Conservation (phyloP, 805 yeast species). For the Vanderwaltozyma yarrowii region DNA sequence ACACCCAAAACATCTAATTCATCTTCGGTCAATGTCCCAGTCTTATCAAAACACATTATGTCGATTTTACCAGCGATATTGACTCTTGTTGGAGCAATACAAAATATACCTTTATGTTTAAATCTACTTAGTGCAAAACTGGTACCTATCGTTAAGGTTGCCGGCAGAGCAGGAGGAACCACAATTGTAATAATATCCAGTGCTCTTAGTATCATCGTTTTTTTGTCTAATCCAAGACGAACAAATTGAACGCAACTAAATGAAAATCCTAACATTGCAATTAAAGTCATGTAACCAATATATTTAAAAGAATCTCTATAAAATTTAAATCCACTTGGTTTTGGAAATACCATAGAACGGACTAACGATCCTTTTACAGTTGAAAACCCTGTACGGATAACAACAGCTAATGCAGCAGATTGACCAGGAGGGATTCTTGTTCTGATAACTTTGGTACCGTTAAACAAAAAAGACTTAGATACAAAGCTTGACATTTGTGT, state of each 20-base stretch:
- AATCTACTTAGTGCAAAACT: constrained; percentile 80
- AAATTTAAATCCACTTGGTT: constrained; percentile 86
- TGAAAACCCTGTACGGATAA: constrained; percentile 80
- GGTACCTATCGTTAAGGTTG: constrained; percentile 93
- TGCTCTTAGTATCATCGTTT: constrained; percentile 74
- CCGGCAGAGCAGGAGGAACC: constrained; percentile 98
- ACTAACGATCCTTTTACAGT: constrained; percentile 93
- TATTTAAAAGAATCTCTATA: constrained; percentile 92
- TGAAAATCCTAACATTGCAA: constrained; percentile 78
- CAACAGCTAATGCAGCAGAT: constrained; percentile 69
- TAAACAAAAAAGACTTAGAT: constrained; percentile 67
- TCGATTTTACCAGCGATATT: constrained; percentile 95
- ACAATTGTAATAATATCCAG: constrained; percentile 91
- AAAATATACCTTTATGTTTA: constrained; percentile 59
- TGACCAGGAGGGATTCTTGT: constrained; percentile 52
- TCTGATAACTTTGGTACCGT: constrained; percentile 83
- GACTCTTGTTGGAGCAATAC: constrained; percentile 90
- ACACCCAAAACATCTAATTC: constrained; percentile 81
- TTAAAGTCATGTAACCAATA: constrained; percentile 84
- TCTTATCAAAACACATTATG: constrained; percentile 86
- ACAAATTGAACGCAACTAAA: constrained; percentile 78
- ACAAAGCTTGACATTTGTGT: constrained; percentile 52
- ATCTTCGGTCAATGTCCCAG: constrained; percentile 96
- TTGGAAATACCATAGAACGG: constrained; percentile 94
- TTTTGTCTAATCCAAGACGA: constrained; percentile 57